A percentile compares a stretch with the other conserved stretches of the same genome.
phyloP scores from a whole-genome alignment of 768 basidiomycete genomes.

The Sistotremastrum suecicum region DNA sequence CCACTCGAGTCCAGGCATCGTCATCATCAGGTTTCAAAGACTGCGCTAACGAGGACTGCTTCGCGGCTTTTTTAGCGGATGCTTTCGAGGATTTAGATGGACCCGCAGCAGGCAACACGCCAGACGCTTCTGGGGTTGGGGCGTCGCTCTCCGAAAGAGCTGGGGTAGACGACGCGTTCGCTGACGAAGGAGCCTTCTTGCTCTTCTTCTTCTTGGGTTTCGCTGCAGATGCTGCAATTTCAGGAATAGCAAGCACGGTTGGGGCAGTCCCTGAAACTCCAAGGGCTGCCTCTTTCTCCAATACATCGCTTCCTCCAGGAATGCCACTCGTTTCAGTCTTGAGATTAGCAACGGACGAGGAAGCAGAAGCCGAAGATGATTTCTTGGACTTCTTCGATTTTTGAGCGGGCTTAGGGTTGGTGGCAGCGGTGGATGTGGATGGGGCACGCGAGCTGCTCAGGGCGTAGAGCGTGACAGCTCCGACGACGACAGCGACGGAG shows the following conservation, averaged over 20 bases:
- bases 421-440: slow-evolving; percentile 1
- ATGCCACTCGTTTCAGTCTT: slow-evolving; percentile 6
- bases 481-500: slow-evolving; percentile 24
- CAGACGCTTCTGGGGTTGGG: neutral
- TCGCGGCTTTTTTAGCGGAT: neutral
- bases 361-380: slow-evolving; percentile 3
- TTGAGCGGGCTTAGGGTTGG: slow-evolving; percentile 1
- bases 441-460: slow-evolving; percentile 4
- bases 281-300: slow-evolving; percentile 28
- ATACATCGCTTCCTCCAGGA: slow-evolving; percentile 21
- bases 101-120: neutral
- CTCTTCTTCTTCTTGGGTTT: slow-evolving; percentile 13
- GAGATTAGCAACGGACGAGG: slow-evolving; percentile 6
- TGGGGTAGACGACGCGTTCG: slow-evolving; percentile 14
- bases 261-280: neutral
- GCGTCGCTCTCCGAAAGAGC: slow-evolving; percentile 17
- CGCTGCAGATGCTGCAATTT: too few species aligned
- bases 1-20: neutral
- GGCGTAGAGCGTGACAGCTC: slow-evolving; percentile 20
- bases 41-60: neutral
- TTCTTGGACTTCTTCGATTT: slow-evolving; percentile 20
- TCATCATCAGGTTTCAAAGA: neutral
- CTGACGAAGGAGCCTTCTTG: slow-evolving; percentile 5
- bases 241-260: too few species aligned
- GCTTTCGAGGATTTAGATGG: neutral